phyloP scores from a whole-genome alignment of 441 rosid species.

The Dalechampia spathulata region DNA sequence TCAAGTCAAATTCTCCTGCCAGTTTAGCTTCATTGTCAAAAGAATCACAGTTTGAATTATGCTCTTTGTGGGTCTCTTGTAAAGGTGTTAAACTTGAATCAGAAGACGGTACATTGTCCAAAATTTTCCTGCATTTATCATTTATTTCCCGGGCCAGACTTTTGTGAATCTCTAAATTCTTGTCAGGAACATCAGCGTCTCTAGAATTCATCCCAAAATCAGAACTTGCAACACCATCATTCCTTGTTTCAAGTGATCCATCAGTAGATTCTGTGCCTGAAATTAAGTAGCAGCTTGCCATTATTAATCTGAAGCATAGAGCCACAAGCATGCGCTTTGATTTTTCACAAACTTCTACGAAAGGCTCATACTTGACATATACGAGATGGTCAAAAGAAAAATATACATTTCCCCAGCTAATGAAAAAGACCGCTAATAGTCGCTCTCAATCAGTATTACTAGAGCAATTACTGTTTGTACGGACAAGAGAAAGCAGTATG shows the following conservation, averaged over 20 bases:
- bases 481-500: not conserved
- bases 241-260: slow-evolving; percentile 20
- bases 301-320: slow-evolving; percentile 3
- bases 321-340: not conserved
- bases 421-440: not conserved
- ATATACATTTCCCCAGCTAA: not conserved
- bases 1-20: slow-evolving; percentile 23
- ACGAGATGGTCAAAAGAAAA: not conserved
- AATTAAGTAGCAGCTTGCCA: slow-evolving; percentile 18
- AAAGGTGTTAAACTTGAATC: slow-evolving; percentile 15
- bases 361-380: not conserved
- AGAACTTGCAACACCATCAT: slow-evolving; percentile 4
- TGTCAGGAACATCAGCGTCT: slow-evolving; percentile 11
- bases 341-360: not conserved
- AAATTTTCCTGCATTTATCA: slow-evolving; percentile 8
- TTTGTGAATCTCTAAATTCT: slow-evolving; percentile 20
- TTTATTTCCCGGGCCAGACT: slow-evolving; percentile 17
- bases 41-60: slow-evolving; percentile 3
- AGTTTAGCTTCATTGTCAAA: slow-evolving; percentile 14
- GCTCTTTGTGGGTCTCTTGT: slow-evolving; percentile 16
- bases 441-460: not conserved
- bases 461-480: not conserved
- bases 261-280: slow-evolving; percentile 38
- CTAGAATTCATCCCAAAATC: slow-evolving; percentile 9
- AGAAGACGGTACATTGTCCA: slow-evolving; percentile 10